A percentile compares a stretch with the other conserved stretches of the same genome.
Conservation (phyloP, 768 basidiomycete species). For the Austroboletus festivus region DNA sequence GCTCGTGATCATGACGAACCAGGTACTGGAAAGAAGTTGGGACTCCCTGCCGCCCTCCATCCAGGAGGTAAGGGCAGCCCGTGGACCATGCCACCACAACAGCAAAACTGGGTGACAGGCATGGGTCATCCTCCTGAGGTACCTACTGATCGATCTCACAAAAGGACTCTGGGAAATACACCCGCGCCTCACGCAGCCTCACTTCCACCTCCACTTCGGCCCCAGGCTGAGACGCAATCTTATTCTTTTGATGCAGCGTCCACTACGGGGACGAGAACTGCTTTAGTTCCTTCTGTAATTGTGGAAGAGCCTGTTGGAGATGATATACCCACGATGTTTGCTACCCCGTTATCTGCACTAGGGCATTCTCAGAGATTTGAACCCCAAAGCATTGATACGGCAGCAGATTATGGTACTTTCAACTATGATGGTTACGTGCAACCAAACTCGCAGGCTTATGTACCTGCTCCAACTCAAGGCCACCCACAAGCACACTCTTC, state of each 20-base stretch:
- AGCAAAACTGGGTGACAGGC: conserved; percentile 10
- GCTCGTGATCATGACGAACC: conserved; percentile 24
- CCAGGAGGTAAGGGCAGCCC: conserved; percentile 31
- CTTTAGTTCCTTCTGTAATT: conserved; percentile 17
- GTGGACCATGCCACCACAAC: conserved; percentile 18
- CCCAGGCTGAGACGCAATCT: conserved; percentile 7
- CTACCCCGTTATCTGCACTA: conserved; percentile 1
- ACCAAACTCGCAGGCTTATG: conserved; percentile 10
- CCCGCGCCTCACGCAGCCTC: conserved; percentile 8
- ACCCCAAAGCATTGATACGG: neutral
- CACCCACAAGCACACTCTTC: conserved; percentile 6
- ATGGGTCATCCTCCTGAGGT: conserved; percentile 7
- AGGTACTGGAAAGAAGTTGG: conserved; percentile 16
- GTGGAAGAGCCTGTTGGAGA: conserved; percentile 11
- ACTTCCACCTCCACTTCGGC: conserved; percentile 2
- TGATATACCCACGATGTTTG: conserved; percentile 1
- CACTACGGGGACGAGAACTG: neutral
- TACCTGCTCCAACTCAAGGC: conserved; percentile 1
- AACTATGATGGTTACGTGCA: conserved; percentile 9
- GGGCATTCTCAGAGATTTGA: conserved; percentile 1
- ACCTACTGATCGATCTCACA: conserved; percentile 6
- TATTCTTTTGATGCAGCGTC: conserved; percentile 3
- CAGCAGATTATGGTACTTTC: conserved; percentile 1
- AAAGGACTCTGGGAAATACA: conserved; percentile 13
- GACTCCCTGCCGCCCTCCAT: conserved; percentile 42